Evolutionary conservation across 768 basidiomycete species (phyloP), one percentile per base, ranked within the genome.

Genomic region (Lactarius akahatsu): DNA sequence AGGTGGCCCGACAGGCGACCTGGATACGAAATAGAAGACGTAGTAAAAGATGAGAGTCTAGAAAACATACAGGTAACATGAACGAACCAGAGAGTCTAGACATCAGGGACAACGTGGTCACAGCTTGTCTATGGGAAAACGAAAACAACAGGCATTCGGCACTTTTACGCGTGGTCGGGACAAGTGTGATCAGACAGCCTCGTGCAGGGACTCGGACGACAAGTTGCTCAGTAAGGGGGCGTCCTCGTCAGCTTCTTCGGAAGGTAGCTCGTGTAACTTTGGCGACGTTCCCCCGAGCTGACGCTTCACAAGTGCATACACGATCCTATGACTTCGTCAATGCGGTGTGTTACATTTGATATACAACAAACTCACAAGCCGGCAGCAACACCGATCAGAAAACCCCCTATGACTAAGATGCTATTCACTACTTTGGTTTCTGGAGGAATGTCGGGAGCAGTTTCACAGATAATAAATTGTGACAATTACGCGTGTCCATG

Each of bases 401-500:
- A 73, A n/a, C 91, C 86, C 32, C 82, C 81, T 23, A 80, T 79
- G 59, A 92, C 79, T 41, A 91, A 76, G 43, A 82, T 74, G 4
- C 78, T 77, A 73, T 93, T 91, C 66, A 93, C 69, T 23, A 90
- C 74, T 74, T 86, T 89, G 0, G 89, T 86, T 61, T 82, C 86
- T 87, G 72, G 50, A 65, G 41, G 57, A 58, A 20, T 54, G 64
- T 63, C 30, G 56, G 58, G n/a, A 45, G 43, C 15, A 20, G 47
- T 26, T 9, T 23, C 55, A 30, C 11, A 38, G 28, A n/a, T 52
- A 56, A 68, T 43, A 62, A 36, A 34, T 47, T 18, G 61, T 63
- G 52, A 64, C 66, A 73, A 82, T 64, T 79, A 90, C 90, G 81
- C 28, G 84, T 82, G 72, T 94, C 91, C 91, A 94, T 94, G 50